phyloP scores from a whole-genome alignment of 176 grass and related monocot species.

The Triticum monococcum region DNA sequence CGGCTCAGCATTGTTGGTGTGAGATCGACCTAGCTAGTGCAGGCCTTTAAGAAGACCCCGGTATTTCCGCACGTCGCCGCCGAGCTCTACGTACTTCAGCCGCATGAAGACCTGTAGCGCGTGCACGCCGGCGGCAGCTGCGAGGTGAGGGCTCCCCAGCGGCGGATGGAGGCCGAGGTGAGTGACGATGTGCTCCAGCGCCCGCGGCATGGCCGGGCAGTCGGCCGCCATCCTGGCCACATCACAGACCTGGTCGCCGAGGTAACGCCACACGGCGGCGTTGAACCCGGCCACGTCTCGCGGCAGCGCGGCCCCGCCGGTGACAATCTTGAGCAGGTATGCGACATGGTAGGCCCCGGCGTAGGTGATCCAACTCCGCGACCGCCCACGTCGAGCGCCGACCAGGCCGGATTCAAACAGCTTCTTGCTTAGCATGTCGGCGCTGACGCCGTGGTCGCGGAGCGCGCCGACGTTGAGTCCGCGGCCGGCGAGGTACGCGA shows the following conservation, averaged over 20 bases:
- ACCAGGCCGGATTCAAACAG: no score
- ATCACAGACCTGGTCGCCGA: not conserved
- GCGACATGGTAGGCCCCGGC: conserved; percentile 6
- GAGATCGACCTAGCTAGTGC: no score
- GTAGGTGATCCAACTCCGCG: not conserved
- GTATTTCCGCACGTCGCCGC: not conserved
- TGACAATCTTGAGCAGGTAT: not conserved
- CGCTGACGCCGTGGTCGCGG: not conserved
- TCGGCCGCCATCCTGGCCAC: no score
- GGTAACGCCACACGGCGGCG: not conserved
- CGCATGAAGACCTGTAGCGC: not conserved
- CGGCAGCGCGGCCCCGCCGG: not conserved
- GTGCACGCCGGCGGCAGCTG: not conserved
- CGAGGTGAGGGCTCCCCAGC: not conserved
- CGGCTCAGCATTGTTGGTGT: no score
- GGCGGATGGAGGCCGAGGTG: not conserved
- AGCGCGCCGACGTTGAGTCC: not conserved
- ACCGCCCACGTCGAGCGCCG: not conserved
- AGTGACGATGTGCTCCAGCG: not conserved
- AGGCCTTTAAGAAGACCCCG: not conserved
- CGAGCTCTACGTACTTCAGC: not conserved
- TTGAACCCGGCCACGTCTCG: not conserved
- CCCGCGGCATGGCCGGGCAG: no score
- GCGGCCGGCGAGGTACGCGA: not conserved
- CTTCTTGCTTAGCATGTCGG: not conserved